phyloP scores from a whole-genome alignment of 2,329 filamentous ascomycete species.

The Clarireedia monteithiana region DNA sequence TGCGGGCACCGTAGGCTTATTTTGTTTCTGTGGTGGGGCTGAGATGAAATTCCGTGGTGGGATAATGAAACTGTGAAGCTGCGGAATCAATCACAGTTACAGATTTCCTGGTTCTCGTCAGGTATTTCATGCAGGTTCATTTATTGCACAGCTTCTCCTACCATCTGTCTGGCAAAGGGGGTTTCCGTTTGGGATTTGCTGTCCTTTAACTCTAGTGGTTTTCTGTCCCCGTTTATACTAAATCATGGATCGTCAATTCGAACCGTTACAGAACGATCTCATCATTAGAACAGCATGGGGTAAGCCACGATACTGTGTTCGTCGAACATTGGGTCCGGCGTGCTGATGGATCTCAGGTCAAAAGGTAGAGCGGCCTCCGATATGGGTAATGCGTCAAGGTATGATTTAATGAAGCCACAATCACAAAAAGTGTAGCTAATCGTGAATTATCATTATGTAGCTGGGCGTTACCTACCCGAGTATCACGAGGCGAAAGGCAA shows the following conservation, averaged over 20 bases:
- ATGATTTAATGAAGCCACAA: slow-evolving; percentile 17
- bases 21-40: background rate
- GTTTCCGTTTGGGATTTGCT: background rate
- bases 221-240: background rate
- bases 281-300: slow-evolving; percentile 85
- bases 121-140: too few relatives aligned
- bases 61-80: background rate
- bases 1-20: background rate
- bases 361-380: slow-evolving; percentile 83
- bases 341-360: slow-evolving; percentile 51
- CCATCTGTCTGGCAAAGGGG: too few relatives aligned
- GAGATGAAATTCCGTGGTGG: background rate
- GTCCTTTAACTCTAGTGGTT: background rate
- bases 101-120: too few relatives aligned
- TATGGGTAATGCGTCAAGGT: slow-evolving; percentile 99
- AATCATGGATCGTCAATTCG: slow-evolving; percentile 62
- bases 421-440: too few relatives aligned
- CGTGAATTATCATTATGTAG: slow-evolving; percentile 37
- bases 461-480: slow-evolving; percentile 93
- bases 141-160: too few relatives aligned
- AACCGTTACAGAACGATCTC: slow-evolving; percentile 85
- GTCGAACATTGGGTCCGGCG: background rate
- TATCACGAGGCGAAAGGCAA: slow-evolving; percentile 91
- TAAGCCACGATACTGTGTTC: slow-evolving; percentile 30
- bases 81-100: background rate